Conservation (phyloP, 2,329 filamentous ascomycete genomes). For the Thermoascus crustaceus region DNA sequence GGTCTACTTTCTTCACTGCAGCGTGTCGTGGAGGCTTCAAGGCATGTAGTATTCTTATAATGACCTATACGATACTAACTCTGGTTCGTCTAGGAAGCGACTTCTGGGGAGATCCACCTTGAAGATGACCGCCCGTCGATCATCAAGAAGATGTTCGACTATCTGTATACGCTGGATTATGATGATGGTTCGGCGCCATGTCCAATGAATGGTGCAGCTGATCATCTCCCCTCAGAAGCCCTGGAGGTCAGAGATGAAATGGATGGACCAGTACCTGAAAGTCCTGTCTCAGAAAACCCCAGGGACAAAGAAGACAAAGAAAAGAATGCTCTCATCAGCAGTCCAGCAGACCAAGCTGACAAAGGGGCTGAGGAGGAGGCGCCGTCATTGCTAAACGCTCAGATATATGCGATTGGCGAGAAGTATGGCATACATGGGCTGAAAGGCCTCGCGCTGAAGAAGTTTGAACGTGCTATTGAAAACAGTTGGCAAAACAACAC, state of each 20-base stretch:
- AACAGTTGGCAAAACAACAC: background rate
- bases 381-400: background rate
- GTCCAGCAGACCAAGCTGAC: background rate
- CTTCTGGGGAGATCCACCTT: slow-evolving; percentile 6
- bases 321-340: background rate
- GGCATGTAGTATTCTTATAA: slow-evolving; percentile 4
- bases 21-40: slow-evolving; percentile 9
- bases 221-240: too few relatives aligned
- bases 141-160: slow-evolving; percentile 8
- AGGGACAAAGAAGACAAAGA: background rate
- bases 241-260: too few relatives aligned
- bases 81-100: slow-evolving; percentile 6
- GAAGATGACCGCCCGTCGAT: slow-evolving; percentile 6
- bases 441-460: background rate
- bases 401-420: slow-evolving; percentile 2
- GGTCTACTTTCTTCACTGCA: slow-evolving; percentile 10
- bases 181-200: too few relatives aligned
- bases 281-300: background rate
- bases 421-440: background rate
- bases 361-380: too few relatives aligned
- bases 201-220: background rate
- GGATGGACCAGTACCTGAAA: too few relatives aligned
- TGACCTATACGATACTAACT: background rate
- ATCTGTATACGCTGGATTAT: slow-evolving; percentile 6
- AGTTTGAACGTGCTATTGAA: background rate